Base-by-base conservation (phyloP, 345 rosid species). In the Gossypium turneri region DNA sequence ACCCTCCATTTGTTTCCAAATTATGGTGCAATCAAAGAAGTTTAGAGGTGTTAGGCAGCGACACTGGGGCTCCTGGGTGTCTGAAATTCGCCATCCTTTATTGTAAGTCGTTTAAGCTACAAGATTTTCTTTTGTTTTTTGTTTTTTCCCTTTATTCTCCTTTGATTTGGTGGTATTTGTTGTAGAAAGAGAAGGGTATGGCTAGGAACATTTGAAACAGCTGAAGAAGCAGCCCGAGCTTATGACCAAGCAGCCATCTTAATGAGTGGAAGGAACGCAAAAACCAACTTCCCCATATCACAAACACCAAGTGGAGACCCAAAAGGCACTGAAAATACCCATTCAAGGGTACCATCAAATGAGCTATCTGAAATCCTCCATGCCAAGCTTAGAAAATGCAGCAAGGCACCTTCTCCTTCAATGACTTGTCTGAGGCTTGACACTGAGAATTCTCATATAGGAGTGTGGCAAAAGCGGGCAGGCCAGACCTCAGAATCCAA, bases 1-100 rank as follows among this genome's bases (percentile, higher is more conserved):
- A 44, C 24, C 73, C 20, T 27, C 45, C 8, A 16, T 59, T 17
- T 61, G 9, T 24, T 16, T 29, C 43, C 9, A 9, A 52, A 17
- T 27, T 24, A 86, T 86, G 89, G 89, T 79, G 70, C 87, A 81
- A 47, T 64, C 92, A 69, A 91, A 85, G 88, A 91, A 91, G 90
- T 91, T 83, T 86, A 86, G 92, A 85, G 97, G 97, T 82, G 97
- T 91, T 87, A 88, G 97, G 86, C 97, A 88, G 78, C 97, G 93
- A 75, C 92, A 89, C 61, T 91, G 97, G 97, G 97, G 97, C 80
- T 89, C 97, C 3, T 91, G 97, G 93, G 97, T 91, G 62, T 84
- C 92, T 74, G 96, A 91, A 86, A 91, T 91, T 85, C 93, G 96
- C 15, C 96, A 91, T 47, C 93, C 97, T 9, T 79, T 91, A 29